These are phyloP conservation scores for Leccinellum rugosiceps DNA, from an alignment of 768 basidiomycete genomes.

Conservation along the genomic window DNA sequence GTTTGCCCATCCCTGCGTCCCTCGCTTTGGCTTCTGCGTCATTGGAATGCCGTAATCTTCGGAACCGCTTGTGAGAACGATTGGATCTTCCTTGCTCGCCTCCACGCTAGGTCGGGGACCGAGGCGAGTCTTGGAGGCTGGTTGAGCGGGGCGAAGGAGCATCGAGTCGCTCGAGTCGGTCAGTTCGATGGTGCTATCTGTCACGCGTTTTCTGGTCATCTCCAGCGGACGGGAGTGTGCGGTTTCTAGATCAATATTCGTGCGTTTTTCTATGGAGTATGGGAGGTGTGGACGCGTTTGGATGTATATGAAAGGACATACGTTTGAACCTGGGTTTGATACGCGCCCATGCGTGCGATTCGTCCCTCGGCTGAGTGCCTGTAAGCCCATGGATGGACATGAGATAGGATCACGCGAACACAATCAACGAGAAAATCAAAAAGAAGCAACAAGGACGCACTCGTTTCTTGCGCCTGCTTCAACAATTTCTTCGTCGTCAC, in stretches of 20 bases:
- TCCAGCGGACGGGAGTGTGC: conserved; percentile 11
- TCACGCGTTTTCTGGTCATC: conserved; percentile 3
- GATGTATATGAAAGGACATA: conserved; percentile 2
- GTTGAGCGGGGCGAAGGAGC: conserved; percentile 4
- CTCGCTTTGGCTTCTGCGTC: background rate
- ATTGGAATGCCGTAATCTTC: conserved; percentile 10
- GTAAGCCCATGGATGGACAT: background rate
- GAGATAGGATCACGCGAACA: background rate
- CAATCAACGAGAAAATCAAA: background rate
- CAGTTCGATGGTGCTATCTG: conserved; percentile 15
- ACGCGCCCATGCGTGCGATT: conserved; percentile 18
- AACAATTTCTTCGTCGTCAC: conserved; percentile 16
- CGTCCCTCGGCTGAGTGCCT: conserved; percentile 4
- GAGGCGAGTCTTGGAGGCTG: background rate
- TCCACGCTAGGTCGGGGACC: background rate
- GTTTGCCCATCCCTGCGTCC: background rate
- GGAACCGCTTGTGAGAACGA: conserved; percentile 26
- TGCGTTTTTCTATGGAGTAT: conserved; percentile 13
- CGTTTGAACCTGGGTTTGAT: conserved; percentile 13
- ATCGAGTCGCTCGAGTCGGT: conserved; percentile 22
- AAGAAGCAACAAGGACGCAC: conserved; percentile 13
- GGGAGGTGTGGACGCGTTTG: background rate
- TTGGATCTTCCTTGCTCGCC: conserved; percentile 11
- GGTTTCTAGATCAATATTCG: conserved; percentile 3
- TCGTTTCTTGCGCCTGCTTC: conserved; percentile 12